Base-by-base conservation (phyloP, 2,329 filamentous ascomycete genomes). In the Ophiostoma quercus region DNA sequence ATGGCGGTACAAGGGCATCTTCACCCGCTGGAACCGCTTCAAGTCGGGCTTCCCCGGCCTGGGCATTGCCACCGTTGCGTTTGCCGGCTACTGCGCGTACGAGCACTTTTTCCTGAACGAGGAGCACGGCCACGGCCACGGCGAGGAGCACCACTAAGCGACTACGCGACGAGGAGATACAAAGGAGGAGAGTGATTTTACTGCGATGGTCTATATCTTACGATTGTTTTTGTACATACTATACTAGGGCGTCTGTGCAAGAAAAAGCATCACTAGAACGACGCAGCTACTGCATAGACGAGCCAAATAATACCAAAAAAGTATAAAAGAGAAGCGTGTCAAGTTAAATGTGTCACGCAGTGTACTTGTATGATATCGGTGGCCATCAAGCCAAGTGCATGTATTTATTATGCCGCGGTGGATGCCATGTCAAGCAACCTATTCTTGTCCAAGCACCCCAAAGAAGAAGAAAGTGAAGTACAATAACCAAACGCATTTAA, bases 1-100 rank as follows among this genome's bases (percentile, higher is more conserved):
- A 78, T 99, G 95, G 95, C 87, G 95, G 81, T 97, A 97, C 84
- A 89, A 86, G 47, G 95, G 94, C 73, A 89, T 87, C 69, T 98
- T 97, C 84, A 90, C 89, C 74, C 88, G 94, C 76, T 91, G 84
- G 82, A 96, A 97, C 83, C 90, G 95, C 76, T 95, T 97, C 84
- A 93, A 90, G 83, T 84, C 86, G 76, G 84, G 88, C 73, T 92
- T 99, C 79, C 95, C 95, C 51, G 95, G 95, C 72, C 85, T 99
- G 76, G 95, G 95, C 74, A 96, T 94, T 75, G 95, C 93, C 41
- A 91, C 91, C 5, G 94, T 95, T 71, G 94, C 94, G 65, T 99
- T 99, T 79, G 88, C 90, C 67, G 89, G 84, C 73, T 99, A 99
- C 83, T 92, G 94, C 79, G 88, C 87, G 72, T 96, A 92, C 80